These are phyloP conservation scores for Pseudocercospora pini-densiflorae DNA, from an alignment of 2,329 filamentous ascomycete species.

Conservation along the genomic window DNA sequence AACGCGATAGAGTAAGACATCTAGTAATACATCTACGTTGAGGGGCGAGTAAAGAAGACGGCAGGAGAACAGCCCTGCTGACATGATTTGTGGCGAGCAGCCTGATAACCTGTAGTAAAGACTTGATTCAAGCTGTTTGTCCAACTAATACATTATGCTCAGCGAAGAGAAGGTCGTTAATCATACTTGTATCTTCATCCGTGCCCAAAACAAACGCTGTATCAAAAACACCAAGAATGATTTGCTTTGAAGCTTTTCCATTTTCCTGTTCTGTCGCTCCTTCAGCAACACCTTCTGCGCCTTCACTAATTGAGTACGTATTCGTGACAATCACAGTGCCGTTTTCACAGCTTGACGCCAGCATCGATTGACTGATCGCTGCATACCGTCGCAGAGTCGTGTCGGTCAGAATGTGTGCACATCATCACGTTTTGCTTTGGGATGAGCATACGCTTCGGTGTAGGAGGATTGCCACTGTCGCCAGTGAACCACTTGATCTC, in stretches of 20 bases:
- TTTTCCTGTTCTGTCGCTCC: neutral
- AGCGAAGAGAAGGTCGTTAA: neutral
- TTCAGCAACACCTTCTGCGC: neutral
- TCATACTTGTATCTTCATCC: conserved; percentile 9
- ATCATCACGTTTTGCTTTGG: neutral
- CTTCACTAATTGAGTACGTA: neutral
- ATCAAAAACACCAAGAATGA: neutral
- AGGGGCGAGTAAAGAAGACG: too few relatives aligned
- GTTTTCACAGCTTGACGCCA: neutral
- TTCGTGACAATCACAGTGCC: neutral
- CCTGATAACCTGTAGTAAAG: neutral
- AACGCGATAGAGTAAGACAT: too few relatives aligned
- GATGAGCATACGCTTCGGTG: neutral
- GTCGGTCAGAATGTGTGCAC: neutral
- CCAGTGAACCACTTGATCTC: conserved; percentile 4
- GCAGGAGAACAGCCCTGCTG: too few relatives aligned
- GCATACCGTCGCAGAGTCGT: neutral
- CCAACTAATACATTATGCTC: conserved; percentile 6
- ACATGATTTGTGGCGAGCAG: too few relatives aligned
- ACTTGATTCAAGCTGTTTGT: neutral
- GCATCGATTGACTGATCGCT: neutral
- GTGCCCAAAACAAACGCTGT: neutral
- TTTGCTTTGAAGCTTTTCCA: neutral
- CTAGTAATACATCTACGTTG: too few relatives aligned
- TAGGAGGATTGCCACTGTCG: neutral